A percentile compares a stretch with the other conserved stretches of the same genome.
phyloP scores from a whole-genome alignment of 305 asterid species.

The Fraxinus ornus region DNA sequence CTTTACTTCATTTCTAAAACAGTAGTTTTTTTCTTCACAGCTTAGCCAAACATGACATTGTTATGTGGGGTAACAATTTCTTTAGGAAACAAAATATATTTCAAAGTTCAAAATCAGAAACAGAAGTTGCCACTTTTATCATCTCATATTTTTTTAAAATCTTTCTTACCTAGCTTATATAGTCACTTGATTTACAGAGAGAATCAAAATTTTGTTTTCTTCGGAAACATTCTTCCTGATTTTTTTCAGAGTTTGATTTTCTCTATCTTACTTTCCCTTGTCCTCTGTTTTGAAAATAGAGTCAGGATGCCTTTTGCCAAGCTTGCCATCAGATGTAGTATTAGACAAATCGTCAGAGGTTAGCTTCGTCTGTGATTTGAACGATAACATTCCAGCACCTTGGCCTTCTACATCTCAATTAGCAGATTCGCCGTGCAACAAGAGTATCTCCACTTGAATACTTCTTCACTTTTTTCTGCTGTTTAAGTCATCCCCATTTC shows the following conservation, averaged over 20 bases:
- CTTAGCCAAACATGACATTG: neutral
- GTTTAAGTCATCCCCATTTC: neutral
- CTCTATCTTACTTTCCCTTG: neutral
- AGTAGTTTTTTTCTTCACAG: neutral
- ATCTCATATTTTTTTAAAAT: neutral
- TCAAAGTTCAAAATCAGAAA: neutral
- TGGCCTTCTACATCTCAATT: slow-evolving; percentile 79
- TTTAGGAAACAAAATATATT: neutral
- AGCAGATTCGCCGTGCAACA: slow-evolving; percentile 84
- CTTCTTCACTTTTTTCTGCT: neutral
- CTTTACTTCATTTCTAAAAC: neutral
- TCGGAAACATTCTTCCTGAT: neutral
- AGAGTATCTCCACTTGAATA: slow-evolving; percentile 42
- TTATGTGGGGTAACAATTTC: neutral
- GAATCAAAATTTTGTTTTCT: neutral
- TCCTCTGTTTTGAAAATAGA: slow-evolving; percentile 33
- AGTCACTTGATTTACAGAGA: neutral
- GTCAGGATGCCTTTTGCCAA: slow-evolving; percentile 92
- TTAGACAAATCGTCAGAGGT: slow-evolving; percentile 71
- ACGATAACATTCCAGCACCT: slow-evolving; percentile 95
- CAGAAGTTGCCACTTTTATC: neutral
- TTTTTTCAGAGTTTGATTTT: neutral
- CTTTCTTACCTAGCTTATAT: neutral
- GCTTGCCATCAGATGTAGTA: slow-evolving; percentile 87
- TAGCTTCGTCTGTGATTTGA: slow-evolving; percentile 90